These are phyloP conservation scores for Betula pendula DNA, from an alignment of 306 rosid genomes.

Conservation along the genomic window DNA sequence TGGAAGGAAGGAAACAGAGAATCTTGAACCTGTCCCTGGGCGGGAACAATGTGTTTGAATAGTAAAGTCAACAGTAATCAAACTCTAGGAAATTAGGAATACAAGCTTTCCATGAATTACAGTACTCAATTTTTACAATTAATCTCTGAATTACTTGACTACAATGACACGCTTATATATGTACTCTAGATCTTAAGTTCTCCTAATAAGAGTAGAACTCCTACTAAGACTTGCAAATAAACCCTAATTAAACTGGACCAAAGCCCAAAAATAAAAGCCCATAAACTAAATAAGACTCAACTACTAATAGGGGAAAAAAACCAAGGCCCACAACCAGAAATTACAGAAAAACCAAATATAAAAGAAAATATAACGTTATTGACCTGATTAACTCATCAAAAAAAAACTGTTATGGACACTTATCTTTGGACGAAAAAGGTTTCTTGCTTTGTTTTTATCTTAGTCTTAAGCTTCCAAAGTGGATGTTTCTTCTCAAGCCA, in stretches of 20 bases:
- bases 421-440: not conserved
- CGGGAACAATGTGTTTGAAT: not conserved
- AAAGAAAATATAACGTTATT: not conserved
- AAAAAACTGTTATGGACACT: too few relatives aligned
- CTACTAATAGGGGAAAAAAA: not conserved
- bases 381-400: too few relatives aligned
- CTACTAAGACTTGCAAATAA: not conserved
- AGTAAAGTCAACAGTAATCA: not conserved
- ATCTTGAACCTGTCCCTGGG: not conserved
- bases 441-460: not conserved
- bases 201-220: not conserved
- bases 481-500: too few relatives aligned
- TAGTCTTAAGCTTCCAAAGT: not conserved
- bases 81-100: too few relatives aligned
- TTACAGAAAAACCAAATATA: not conserved
- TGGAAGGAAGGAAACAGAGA: not conserved
- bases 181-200: not conserved
- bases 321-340: not conserved
- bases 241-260: not conserved
- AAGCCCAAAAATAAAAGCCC: not conserved
- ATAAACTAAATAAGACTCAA: not conserved
- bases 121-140: not conserved
- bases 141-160: not conserved
- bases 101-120: not conserved
- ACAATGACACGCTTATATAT: not conserved